A percentile compares a stretch with the other conserved stretches of the same genome.
These are phyloP conservation scores for Scleroderma bovista DNA, from an alignment of 768 basidiomycete species.

Conservation along the genomic window DNA sequence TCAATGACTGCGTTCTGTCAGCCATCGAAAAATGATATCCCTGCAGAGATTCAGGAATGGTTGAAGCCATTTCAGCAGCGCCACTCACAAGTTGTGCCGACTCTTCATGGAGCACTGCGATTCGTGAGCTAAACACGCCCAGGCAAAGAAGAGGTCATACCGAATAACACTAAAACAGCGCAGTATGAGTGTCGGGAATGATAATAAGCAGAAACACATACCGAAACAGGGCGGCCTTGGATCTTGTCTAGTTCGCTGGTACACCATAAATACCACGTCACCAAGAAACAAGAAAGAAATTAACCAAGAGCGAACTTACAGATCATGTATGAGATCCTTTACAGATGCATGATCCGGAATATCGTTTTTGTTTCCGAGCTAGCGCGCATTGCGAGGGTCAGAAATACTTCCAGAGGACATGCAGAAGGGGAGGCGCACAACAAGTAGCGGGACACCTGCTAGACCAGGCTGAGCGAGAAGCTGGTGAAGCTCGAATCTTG, in stretches of 20 bases:
- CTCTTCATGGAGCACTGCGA: slow-evolving; percentile 92
- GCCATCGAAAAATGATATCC: slow-evolving; percentile 87
- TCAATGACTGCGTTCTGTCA: slow-evolving; percentile 69
- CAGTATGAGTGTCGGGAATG: neutral
- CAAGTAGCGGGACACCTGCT: slow-evolving; percentile 70
- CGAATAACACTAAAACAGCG: slow-evolving; percentile 62
- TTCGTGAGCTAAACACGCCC: too few species aligned
- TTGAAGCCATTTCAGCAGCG: neutral
- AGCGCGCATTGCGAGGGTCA: neutral
- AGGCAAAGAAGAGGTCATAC: slow-evolving; percentile 34
- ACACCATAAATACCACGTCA: neutral
- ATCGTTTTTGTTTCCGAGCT: slow-evolving; percentile 96
- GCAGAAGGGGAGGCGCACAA: slow-evolving; percentile 45
- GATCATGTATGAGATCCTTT: slow-evolving; percentile 73
- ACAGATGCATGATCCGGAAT: slow-evolving; percentile 69
- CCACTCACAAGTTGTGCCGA: slow-evolving; percentile 80
- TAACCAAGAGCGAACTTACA: too few species aligned
- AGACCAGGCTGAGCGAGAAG: slow-evolving; percentile 63
- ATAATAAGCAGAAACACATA: slow-evolving; percentile 36
- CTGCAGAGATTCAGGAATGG: slow-evolving; percentile 28
- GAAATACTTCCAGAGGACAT: neutral
- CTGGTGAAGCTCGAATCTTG: slow-evolving; percentile 79
- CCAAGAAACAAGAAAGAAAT: neutral
- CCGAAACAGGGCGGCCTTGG: slow-evolving; percentile 76
- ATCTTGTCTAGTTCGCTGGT: slow-evolving; percentile 66